Evolutionary conservation across 2,329 filamentous ascomycete genomes (phyloP).

Genomic region (Sporothrix sp.): DNA sequence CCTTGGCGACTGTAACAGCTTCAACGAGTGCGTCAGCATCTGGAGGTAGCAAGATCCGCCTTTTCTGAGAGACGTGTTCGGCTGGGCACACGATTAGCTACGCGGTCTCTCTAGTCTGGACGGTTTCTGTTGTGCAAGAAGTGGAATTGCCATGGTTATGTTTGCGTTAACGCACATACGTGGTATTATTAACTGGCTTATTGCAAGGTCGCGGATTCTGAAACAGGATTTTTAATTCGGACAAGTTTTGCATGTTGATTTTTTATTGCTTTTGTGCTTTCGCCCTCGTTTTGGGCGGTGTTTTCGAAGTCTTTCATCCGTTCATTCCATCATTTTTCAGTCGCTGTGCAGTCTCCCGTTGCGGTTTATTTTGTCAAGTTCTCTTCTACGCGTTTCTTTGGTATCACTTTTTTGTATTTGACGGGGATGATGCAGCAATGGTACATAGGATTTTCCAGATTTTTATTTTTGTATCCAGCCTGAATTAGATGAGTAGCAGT

Average conservation of each 20-base stretch:
- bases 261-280: neutral
- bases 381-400: neutral
- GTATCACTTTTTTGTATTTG: neutral
- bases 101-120: too few species aligned
- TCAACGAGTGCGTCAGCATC: slow-evolving; percentile 7
- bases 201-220: too few species aligned
- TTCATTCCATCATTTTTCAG: neutral
- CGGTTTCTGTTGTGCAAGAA: too few species aligned
- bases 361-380: neutral
- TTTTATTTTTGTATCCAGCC: slow-evolving; percentile 11
- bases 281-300: neutral
- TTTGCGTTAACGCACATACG: too few species aligned
- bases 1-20: neutral
- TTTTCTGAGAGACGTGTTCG: slow-evolving; percentile 15
- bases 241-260: neutral
- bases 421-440: slow-evolving; percentile 4
- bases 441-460: slow-evolving; percentile 17
- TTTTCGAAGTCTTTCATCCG: neutral
- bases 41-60: slow-evolving; percentile 14
- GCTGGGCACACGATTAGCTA: too few species aligned
- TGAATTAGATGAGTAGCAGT: slow-evolving; percentile 6
- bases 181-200: too few species aligned
- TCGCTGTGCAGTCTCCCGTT: neutral
- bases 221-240: too few species aligned
- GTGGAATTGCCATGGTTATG: too few species aligned